These are phyloP conservation scores for Imleria badia DNA, from an alignment of 768 basidiomycete species.

Conservation along the genomic window DNA sequence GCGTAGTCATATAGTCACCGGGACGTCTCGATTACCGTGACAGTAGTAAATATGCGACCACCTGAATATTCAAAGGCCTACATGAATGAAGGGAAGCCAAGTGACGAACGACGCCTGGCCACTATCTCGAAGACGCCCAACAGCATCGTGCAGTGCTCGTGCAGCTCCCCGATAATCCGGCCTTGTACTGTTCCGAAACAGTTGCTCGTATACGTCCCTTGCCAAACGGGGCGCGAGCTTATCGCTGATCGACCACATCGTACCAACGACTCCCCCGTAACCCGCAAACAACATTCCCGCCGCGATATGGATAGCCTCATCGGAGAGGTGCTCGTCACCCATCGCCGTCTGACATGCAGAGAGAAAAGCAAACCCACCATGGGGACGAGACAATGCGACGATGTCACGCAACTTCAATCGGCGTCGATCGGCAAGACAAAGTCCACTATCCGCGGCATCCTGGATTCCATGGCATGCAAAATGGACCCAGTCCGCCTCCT, in stretches of 20 bases:
- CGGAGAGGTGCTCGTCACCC: slow-evolving; percentile 32
- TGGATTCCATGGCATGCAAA: neutral
- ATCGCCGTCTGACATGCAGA: slow-evolving; percentile 47
- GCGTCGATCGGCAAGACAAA: slow-evolving; percentile 5
- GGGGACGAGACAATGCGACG: slow-evolving; percentile 10
- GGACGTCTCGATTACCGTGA: too few species aligned
- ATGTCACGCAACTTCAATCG: slow-evolving; percentile 4
- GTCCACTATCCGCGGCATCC: too few species aligned
- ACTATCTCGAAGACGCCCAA: neutral
- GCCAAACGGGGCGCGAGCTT: slow-evolving; percentile 35
- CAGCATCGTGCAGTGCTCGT: neutral
- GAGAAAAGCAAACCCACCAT: slow-evolving; percentile 39
- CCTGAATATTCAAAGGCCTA: too few species aligned
- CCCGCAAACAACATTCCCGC: slow-evolving; percentile 38
- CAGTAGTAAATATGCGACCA: too few species aligned
- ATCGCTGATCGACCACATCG: slow-evolving; percentile 46
- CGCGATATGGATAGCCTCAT: slow-evolving; percentile 43
- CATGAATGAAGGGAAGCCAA: too few species aligned
- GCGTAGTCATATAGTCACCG: too few species aligned
- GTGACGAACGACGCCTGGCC: too few species aligned
- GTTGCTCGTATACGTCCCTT: slow-evolving; percentile 28
- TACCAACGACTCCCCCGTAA: slow-evolving; percentile 36
- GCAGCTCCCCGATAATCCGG: neutral
- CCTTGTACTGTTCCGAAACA: neutral
- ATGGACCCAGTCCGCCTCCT: neutral